These are phyloP conservation scores for Exophiala sideris DNA, from an alignment of 2,329 filamentous ascomycete species.

Conservation along the genomic window DNA sequence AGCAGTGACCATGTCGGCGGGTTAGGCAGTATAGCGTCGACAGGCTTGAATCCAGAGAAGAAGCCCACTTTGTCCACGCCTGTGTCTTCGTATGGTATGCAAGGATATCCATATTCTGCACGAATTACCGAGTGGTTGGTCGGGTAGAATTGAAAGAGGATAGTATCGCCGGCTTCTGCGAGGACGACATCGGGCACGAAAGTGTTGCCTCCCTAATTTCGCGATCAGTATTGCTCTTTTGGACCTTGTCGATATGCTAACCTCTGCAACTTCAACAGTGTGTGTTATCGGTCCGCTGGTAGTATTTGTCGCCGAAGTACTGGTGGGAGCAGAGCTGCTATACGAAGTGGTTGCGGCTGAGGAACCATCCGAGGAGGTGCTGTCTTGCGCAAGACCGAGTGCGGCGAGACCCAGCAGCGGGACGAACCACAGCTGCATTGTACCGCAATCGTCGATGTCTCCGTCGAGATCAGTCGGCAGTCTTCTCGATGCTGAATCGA, in stretches of 20 bases:
- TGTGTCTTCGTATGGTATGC: conserved; percentile 59
- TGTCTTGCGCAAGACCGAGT: conserved; percentile 9
- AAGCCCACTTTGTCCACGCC: conserved; percentile 50
- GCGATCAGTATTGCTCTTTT: neutral
- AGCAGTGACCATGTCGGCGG: conserved; percentile 39
- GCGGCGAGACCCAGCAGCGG: conserved; percentile 11
- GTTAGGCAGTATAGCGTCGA: conserved; percentile 47
- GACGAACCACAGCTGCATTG: conserved; percentile 7
- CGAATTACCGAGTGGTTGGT: conserved; percentile 63
- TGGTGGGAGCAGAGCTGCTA: neutral
- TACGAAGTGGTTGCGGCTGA: conserved; percentile 1
- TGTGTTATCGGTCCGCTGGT: conserved; percentile 22
- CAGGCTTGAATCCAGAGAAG: conserved; percentile 50
- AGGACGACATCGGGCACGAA: conserved; percentile 26
- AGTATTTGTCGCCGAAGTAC: conserved; percentile 8
- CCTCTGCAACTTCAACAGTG: conserved; percentile 20
- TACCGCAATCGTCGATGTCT: no score
- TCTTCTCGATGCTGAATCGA: no score
- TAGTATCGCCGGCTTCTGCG: conserved; percentile 24
- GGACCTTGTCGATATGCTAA: neutral
- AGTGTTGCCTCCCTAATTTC: conserved; percentile 19
- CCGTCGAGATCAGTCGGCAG: neutral
- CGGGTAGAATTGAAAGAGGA: conserved; percentile 58
- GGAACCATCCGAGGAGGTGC: conserved; percentile 2
- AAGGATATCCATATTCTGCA: conserved; percentile 58